Conservation (phyloP, 1,284 basidiomycete species). For the Macrocystidia cucumis region DNA sequence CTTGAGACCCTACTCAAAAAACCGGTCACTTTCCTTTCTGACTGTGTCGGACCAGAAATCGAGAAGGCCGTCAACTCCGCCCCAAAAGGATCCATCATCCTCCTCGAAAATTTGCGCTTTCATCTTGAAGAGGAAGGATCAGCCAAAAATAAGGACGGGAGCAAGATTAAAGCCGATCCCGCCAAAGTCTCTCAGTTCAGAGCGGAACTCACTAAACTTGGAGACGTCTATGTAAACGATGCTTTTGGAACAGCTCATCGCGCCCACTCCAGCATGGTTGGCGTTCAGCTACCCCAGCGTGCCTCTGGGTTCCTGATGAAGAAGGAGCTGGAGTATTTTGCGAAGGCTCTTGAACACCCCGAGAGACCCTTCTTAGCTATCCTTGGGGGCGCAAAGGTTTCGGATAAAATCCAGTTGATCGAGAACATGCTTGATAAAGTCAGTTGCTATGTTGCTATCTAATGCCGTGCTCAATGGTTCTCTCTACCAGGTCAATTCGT, state of each 20-base stretch:
- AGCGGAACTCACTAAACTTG: slow-evolving; percentile 82
- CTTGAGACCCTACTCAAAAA: slow-evolving; percentile 65
- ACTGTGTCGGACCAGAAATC: slow-evolving; percentile 84
- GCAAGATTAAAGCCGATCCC: slow-evolving; percentile 90
- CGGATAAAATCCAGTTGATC: slow-evolving; percentile 98
- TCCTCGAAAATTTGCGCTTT: slow-evolving; percentile 98
- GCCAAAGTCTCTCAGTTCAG: slow-evolving; percentile 82
- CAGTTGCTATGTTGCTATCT: slow-evolving; percentile 3
- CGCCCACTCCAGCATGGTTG: slow-evolving; percentile 98
- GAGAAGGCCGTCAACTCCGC: slow-evolving; percentile 75
- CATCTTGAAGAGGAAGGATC: slow-evolving; percentile 98
- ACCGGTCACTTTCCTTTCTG: slow-evolving; percentile 76
- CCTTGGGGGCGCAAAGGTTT: slow-evolving; percentile 97
- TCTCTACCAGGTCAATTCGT: slow-evolving; percentile 70
- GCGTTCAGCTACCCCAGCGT: slow-evolving; percentile 88
- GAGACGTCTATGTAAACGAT: slow-evolving; percentile 98
- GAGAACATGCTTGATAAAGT: slow-evolving; percentile 99
- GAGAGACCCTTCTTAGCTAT: slow-evolving; percentile 97
- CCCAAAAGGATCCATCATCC: slow-evolving; percentile 73
- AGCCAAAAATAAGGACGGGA: slow-evolving; percentile 86
- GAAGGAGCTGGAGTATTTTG: slow-evolving; percentile 98
- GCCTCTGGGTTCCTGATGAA: slow-evolving; percentile 97
- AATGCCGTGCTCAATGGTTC: background rate
- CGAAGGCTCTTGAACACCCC: slow-evolving; percentile 93
- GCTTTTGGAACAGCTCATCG: slow-evolving; percentile 99